These are phyloP conservation scores for Tetracentron sinense DNA, from an alignment of 164 flowering plant species.

Conservation along the genomic window DNA sequence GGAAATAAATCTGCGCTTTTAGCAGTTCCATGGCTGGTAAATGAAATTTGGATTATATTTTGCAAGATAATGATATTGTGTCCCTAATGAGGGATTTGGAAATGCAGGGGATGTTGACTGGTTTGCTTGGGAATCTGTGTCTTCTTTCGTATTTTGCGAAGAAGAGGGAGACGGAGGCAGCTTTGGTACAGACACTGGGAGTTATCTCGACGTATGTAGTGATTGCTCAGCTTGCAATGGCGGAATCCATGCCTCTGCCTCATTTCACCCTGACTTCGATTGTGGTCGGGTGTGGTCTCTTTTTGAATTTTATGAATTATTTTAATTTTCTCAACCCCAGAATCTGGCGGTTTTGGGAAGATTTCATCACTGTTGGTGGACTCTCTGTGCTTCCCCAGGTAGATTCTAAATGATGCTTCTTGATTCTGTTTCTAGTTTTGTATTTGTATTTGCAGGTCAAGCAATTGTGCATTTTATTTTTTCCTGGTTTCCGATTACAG, in stretches of 20 bases:
- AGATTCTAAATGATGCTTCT: conserved; percentile 1
- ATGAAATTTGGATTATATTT: neutral
- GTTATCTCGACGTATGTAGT: conserved; percentile 65
- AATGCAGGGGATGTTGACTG: conserved; percentile 81
- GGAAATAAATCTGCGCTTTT: conserved; percentile 71
- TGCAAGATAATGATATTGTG: no score
- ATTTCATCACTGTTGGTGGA: conserved; percentile 83
- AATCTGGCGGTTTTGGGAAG: conserved; percentile 86
- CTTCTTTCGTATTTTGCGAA: conserved; percentile 84
- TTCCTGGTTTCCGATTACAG: conserved; percentile 7
- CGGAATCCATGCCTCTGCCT: conserved; percentile 78
- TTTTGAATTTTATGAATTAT: conserved; percentile 71
- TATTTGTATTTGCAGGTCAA: neutral
- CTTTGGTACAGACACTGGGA: conserved; percentile 83
- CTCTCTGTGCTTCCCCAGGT: conserved; percentile 93
- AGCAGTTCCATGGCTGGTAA: conserved; percentile 88
- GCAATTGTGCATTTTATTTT: no score
- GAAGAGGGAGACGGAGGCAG: conserved; percentile 82
- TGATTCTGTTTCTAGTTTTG: neutral
- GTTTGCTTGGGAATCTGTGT: conserved; percentile 86
- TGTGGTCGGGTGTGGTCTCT: conserved; percentile 62
- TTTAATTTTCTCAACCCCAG: conserved; percentile 42
- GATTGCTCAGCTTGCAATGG: conserved; percentile 72
- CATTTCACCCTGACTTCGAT: conserved; percentile 50
- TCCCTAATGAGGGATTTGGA: neutral